phyloP scores from a whole-genome alignment of 2,329 filamentous ascomycete genomes.

The Hymenoscyphus linearis region DNA sequence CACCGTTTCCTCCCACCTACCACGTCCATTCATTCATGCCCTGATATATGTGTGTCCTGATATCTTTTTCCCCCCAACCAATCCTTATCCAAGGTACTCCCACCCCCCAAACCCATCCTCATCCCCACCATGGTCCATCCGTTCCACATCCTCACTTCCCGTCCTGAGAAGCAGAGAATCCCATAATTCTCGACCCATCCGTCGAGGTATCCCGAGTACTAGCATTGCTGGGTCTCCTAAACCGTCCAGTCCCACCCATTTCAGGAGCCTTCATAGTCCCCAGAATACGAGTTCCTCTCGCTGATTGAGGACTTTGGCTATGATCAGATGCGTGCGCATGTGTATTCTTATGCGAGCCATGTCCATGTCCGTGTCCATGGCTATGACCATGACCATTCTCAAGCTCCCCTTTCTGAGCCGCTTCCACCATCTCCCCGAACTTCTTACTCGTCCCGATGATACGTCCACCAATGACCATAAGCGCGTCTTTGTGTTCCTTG shows the following conservation, averaged over 20 bases:
- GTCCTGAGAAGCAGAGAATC: not conserved
- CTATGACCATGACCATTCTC: slow-evolving; percentile 1
- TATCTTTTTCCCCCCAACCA: not conserved
- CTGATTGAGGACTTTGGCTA: not conserved
- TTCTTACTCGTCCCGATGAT: slow-evolving; percentile 20
- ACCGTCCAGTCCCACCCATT: not conserved
- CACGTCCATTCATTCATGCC: not conserved
- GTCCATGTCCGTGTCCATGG: not conserved
- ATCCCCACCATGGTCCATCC: not conserved
- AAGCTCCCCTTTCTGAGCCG: not conserved
- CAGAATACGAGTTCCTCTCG: not conserved
- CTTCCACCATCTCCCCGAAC: slow-evolving; percentile 23
- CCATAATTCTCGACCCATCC: not conserved
- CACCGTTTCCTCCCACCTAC: not conserved
- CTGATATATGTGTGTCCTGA: no score
- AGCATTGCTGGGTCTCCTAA: not conserved
- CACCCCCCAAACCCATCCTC: not conserved
- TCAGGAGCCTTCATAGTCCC: not conserved
- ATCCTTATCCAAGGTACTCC: not conserved
- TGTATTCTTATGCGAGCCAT: not conserved
- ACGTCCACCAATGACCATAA: slow-evolving; percentile 20
- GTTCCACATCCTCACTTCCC: not conserved
- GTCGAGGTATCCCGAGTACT: not conserved
- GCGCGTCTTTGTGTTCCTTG: slow-evolving; percentile 12
- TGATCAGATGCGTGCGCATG: not conserved